Base-by-base conservation (phyloP, 2,329 filamentous ascomycete genomes). In the Paecilomyces sp. region DNA sequence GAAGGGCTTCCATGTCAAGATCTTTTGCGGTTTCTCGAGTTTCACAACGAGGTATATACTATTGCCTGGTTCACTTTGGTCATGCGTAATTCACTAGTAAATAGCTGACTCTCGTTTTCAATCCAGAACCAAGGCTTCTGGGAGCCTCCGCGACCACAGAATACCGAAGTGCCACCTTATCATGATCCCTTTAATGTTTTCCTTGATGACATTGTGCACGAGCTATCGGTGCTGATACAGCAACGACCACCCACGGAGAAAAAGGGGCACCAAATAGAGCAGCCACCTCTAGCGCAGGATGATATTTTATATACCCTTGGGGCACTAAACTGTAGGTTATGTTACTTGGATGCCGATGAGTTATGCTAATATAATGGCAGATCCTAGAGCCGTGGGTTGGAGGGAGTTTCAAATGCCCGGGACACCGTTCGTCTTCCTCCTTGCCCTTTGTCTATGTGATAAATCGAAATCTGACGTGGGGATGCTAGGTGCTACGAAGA, bases 121-220 rank as follows among this genome's bases (percentile, higher is more conserved):
- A 30, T 13, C 33, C 57, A 76, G 72, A 68, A 72, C 24, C 71
- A 75, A 30, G 70, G 71, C n/a, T 70, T 67, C 56, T 81, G 79
- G 78, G 67, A 73, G 22, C 77, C 78, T 41, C 79, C 79, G 52
- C 65, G 68, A 33, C 73, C 76, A 15, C 66, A 69, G 50, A 57
- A 68, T 15, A 67, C 69, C 47, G 66, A 73, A 13, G 63, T 65
- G n/a, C 61, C 66, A 36, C 77, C 78, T 3, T 78, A 75, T 64
- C 70, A 74, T 52, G 74, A 79, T 62, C 65, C 70, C 15, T 60
- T 71, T 3, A 76, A 74, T 56, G 69, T 81, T 30, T 77, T 83
- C 36, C 76, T 88, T 41, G 85, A 88, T 60, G 84, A 88, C 68
- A 76, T 83, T n/a, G 75, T 81, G 51, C 73, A 80, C 60, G 86